A percentile compares a stretch with the other conserved stretches of the same genome.
phyloP scores from a whole-genome alignment of 768 basidiomycete species.

The Macrolepiota fuliginosa region DNA sequence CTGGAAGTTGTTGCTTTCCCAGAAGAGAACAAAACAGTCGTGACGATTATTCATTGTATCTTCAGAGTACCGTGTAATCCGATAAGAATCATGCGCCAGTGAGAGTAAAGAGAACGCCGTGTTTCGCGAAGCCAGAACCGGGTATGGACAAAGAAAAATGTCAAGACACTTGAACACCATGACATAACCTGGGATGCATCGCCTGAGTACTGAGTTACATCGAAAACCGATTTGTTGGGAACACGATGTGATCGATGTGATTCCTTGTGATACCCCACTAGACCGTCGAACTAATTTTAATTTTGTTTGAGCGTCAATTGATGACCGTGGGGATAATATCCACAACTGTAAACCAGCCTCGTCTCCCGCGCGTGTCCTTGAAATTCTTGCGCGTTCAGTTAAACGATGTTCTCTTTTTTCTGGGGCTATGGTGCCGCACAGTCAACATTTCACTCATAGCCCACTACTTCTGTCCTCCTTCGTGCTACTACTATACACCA shows the following conservation, averaged over 20 bases:
- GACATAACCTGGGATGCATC: too few relatives aligned
- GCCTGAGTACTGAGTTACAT: not conserved
- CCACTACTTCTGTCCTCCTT: too few relatives aligned
- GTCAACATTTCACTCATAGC: too few relatives aligned
- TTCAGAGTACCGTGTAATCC: not conserved
- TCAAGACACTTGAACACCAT: too few relatives aligned
- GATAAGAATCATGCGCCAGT: not conserved
- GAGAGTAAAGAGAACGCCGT: not conserved
- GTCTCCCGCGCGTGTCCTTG: not conserved
- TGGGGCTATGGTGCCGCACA: too few relatives aligned
- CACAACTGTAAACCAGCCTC: not conserved
- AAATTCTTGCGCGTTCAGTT: not conserved
- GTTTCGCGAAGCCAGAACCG: not conserved
- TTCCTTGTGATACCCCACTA: too few relatives aligned
- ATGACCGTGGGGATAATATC: not conserved
- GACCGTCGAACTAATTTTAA: not conserved
- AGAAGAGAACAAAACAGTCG: not conserved
- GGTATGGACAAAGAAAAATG: too few relatives aligned
- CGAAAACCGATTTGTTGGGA: not conserved
- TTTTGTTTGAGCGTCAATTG: not conserved
- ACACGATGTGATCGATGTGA: too few relatives aligned
- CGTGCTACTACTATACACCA: too few relatives aligned
- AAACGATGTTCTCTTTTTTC: not conserved
- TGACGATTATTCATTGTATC: not conserved
- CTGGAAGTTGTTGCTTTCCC: not conserved